A percentile compares a stretch with the other conserved stretches of the same genome.
phyloP scores from a whole-genome alignment of 2,329 filamentous ascomycete species.

The Neofusicoccum cordaticola region DNA sequence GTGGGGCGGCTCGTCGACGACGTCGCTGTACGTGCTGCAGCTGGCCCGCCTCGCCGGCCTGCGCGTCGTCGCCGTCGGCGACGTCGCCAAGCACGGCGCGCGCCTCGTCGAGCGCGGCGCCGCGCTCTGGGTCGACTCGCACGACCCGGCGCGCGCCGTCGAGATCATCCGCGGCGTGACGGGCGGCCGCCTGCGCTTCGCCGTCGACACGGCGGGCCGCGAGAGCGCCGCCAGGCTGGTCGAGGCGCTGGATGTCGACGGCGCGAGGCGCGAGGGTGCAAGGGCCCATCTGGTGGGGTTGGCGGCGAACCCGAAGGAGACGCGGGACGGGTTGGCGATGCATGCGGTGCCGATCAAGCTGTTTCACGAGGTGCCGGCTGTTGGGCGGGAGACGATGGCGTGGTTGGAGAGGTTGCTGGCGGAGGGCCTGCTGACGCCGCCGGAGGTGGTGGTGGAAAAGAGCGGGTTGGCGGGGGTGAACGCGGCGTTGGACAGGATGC shows the following conservation, averaged over 20 bases:
- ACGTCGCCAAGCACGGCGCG: slow-evolving; percentile 60
- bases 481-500: slow-evolving; percentile 62
- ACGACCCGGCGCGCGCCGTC: slow-evolving; percentile 3
- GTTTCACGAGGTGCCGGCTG: slow-evolving; percentile 64
- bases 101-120: neutral
- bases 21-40: slow-evolving; percentile 64
- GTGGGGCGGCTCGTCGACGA: slow-evolving; percentile 67
- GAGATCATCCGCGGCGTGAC: neutral
- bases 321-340: slow-evolving; percentile 47
- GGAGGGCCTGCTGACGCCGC: slow-evolving; percentile 53
- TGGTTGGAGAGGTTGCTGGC: slow-evolving; percentile 67
- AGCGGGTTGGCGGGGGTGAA: slow-evolving; percentile 66
- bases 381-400: slow-evolving; percentile 60
- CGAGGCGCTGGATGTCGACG: neutral
- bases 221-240: slow-evolving; percentile 5
- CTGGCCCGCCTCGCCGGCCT: slow-evolving; percentile 65
- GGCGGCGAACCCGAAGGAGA: slow-evolving; percentile 62
- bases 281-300: slow-evolving; percentile 62
- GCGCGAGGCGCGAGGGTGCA: neutral
- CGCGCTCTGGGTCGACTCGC: slow-evolving; percentile 6
- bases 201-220: neutral
- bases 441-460: slow-evolving; percentile 65
- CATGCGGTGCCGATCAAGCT: slow-evolving; percentile 73
- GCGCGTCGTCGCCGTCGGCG: slow-evolving; percentile 63
- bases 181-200: neutral